phyloP scores from a whole-genome alignment of 1,139 yeast genomes.

The Candida freyschussii region DNA sequence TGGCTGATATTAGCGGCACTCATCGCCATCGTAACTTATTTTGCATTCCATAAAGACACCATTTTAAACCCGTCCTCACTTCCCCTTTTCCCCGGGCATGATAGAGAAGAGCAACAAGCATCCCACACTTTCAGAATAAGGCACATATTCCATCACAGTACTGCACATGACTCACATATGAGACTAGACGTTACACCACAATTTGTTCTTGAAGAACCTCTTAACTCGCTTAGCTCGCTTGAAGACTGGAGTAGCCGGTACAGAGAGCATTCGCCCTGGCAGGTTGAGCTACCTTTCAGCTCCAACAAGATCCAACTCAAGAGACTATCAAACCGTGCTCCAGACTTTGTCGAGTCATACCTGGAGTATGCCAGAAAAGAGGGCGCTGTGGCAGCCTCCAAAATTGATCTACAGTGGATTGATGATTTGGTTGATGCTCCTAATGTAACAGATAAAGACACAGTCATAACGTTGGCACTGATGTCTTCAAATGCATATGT shows the following conservation, averaged over 20 bases:
- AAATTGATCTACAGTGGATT: slow-evolving; percentile 49
- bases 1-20: too few relatives aligned
- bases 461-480: slow-evolving; percentile 71
- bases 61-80: too few relatives aligned
- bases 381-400: slow-evolving; percentile 38
- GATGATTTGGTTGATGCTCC: slow-evolving; percentile 55
- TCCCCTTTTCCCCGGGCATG: slow-evolving; percentile 4
- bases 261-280: slow-evolving; percentile 41
- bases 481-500: slow-evolving; percentile 94
- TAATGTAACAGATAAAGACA: slow-evolving; percentile 65
- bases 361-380: slow-evolving; percentile 52
- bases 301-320: slow-evolving; percentile 29
- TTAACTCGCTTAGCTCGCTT: slow-evolving; percentile 12
- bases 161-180: slow-evolving; percentile 39
- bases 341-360: slow-evolving; percentile 62
- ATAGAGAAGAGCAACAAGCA: background rate
- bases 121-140: slow-evolving; percentile 21
- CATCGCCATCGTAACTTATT: too few relatives aligned
- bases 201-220: slow-evolving; percentile 28
- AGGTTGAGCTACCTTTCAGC: slow-evolving; percentile 31
- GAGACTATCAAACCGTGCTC: slow-evolving; percentile 54
- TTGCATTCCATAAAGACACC: too few relatives aligned
- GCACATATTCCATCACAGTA: slow-evolving; percentile 52
- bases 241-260: slow-evolving; percentile 40
- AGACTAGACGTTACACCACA: slow-evolving; percentile 44